Evolutionary conservation across 768 basidiomycete species (phyloP), one percentile per base, ranked within the genome.

Genomic region (Naganishia randhawae): DNA sequence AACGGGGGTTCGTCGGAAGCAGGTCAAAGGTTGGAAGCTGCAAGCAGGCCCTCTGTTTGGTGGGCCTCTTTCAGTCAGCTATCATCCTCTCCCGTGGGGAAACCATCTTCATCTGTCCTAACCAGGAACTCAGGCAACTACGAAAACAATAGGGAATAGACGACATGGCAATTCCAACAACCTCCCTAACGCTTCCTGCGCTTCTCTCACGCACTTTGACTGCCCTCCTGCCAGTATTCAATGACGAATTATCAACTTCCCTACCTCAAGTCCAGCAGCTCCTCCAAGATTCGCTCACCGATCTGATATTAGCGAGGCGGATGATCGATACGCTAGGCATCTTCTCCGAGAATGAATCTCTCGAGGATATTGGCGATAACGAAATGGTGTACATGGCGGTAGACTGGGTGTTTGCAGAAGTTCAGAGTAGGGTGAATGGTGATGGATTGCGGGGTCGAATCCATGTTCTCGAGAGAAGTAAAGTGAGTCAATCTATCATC

Each of bases 371-470:
- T 19, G 74, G 73, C 9, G 76, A 78, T 62, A 64, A 69, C 2
- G 78, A 79, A 27, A 39, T 81, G 69, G 74, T 73, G 52, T 81
- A 77, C 67, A 76, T 81, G 78, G 73, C 74, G 57, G 66, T 77
- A 0, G 72, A 72, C 14, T 80, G 78, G 75, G 70, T 79, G 4
- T 55, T 75, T 13, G 78, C 73, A 1, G 76, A 78, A 54, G 73
- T 75, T 13, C 76, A 76, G 61, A 70, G 73, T 11, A 69, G 73
- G 61, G 71, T 72, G 16, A 75, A 74, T 19, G 67, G 75, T 8
- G 73, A 73, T 13, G 76, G 77, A 3, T 63, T 71, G 37, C 69
- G 69, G 4, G 75, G 74, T 41, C 65, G 80, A 29, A 70, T 75
- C 8, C 62, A 62, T 2, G 71, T 73, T 7, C 64, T 81, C 14